Base-by-base conservation (phyloP, 2,329 filamentous ascomycete genomes). In the Plectosphaerella cucumerina region DNA sequence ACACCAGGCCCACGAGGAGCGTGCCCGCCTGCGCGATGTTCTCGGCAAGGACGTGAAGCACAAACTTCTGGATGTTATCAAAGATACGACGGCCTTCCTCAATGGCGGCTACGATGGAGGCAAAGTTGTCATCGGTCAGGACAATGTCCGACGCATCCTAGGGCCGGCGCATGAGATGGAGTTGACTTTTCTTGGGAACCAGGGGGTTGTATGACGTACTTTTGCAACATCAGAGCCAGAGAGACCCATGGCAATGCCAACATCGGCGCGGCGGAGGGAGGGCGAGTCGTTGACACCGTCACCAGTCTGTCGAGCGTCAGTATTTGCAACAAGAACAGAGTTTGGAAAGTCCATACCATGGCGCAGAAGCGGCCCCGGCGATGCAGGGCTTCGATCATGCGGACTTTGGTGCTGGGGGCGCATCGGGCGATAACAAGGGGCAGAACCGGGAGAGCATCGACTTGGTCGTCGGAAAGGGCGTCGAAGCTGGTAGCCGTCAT, bases 231-330 rank as follows among this genome's bases (percentile, higher is more conserved):
- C 83, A 15, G 78, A 82, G 3, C 83, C 82, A 42, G 79, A 75
- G 59, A 77, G 72, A 6, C 82, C 82, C 82, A 86, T 86, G 15
- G 81, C 82, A 54, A 85, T 87, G 51, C 81, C 83, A 4, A 87
- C 82, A 62, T 87, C 83, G 8, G 82, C 78, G 47, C 75, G 73
- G 60, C 84, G 82, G 14, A 86, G 73, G 2, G 81, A 83, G 3
- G 82, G 83, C 9, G 79, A 80, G 59, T 86, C 83, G 58, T 86
- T 86, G 34, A 85, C 82, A 41, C 83, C 82, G 57, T 86, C 83
- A 48, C 82, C 83, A 34, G 82, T 86, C 81, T 55, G 14, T n/a
- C 3, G 17, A 12, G 5, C 31, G 8, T 31, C 9, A 42, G 20
- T 22, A n/a, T 31, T 3, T 21, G 11, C 11, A 11, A 10, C 26